Evolutionary conservation across 1,284 basidiomycete species (phyloP), one percentile per base, ranked within the genome.

Genomic region (Bjerkandera adusta): DNA sequence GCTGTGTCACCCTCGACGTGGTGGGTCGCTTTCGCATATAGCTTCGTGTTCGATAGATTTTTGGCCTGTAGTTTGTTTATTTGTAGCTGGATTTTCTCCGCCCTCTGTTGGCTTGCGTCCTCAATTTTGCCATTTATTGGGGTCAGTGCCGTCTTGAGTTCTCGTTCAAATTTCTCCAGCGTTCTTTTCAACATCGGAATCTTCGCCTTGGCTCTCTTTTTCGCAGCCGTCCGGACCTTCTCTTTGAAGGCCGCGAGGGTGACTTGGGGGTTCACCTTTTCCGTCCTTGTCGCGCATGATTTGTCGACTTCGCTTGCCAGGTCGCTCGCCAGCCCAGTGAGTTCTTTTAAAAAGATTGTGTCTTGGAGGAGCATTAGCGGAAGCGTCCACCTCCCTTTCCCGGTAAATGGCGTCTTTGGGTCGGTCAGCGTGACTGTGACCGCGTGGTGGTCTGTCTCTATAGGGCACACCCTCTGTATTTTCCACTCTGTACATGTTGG

Each of bases 401-500:
- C 34, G 15, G 20, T 18, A 18, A 24, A 20, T 5, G 33, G 24
- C 39, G 13, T 11, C n/a, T 21, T 26, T 20, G 15, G 41, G n/a
- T 32, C 16, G 3, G 16, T 40, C 30, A 29, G 20, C 32, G 4
- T 20, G 8, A 30, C 11, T 5, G 25, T 8, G 7, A 36, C 34
- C 10, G 30, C 33, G 4, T 42, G 20, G 11, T 70, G 67, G 56
- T 72, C 68, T 6, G 61, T 33, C 0, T 46, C 0, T 48, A 45
- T 13, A 5, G 10, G 12, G 49, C 21, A 18, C 18, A 22, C 41
- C 22, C 10, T 22, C 10, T 13, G 26, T 3, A 65, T 64, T n/a
- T 45, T 7, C 68, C 68, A 70, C 0, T 62, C 54, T 4, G 48
- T 15, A 0, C 55, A 45, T 0, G 29, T 43, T 6, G 47, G 24